Conservation (phyloP, 2,329 filamentous ascomycete species). For the Talaromyces marneffei region DNA sequence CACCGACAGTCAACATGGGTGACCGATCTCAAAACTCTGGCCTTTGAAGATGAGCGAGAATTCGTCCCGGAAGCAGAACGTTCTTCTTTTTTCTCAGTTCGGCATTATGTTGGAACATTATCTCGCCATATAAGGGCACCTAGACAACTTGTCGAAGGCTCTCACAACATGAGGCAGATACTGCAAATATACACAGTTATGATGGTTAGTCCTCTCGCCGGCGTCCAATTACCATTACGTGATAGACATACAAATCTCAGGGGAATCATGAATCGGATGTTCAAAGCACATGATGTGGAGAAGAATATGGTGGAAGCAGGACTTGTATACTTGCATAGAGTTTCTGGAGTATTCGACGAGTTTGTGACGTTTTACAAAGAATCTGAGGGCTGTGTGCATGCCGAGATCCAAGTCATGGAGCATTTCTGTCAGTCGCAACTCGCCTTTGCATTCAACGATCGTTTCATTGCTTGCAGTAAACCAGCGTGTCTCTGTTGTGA, state of each 20-base stretch:
- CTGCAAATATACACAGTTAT: constrained; percentile 31
- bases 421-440: constrained; percentile 35
- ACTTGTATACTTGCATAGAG: constrained; percentile 23
- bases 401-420: constrained; percentile 46
- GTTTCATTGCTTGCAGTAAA: constrained; percentile 49
- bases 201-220: constrained; percentile 21
- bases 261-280: constrained; percentile 24
- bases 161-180: constrained; percentile 21
- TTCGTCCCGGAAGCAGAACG: not conserved
- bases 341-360: constrained; percentile 19
- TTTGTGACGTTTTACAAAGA: constrained; percentile 18
- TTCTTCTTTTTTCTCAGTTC: constrained; percentile 25
- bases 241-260: constrained; percentile 19
- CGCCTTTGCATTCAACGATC: constrained; percentile 37
- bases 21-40: not conserved
- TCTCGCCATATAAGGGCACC: constrained; percentile 39
- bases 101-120: constrained; percentile 44
- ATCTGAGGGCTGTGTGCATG: constrained; percentile 32
- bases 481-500: constrained; percentile 47
- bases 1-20: constrained; percentile 13
- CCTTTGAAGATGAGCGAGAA: not conserved
- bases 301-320: constrained; percentile 14
- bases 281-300: constrained; percentile 14
- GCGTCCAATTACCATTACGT: constrained; percentile 15
- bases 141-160: constrained; percentile 29